These are phyloP conservation scores for Neospermospora avenae DNA, from an alignment of 2,329 filamentous ascomycete species.

Conservation along the genomic window DNA sequence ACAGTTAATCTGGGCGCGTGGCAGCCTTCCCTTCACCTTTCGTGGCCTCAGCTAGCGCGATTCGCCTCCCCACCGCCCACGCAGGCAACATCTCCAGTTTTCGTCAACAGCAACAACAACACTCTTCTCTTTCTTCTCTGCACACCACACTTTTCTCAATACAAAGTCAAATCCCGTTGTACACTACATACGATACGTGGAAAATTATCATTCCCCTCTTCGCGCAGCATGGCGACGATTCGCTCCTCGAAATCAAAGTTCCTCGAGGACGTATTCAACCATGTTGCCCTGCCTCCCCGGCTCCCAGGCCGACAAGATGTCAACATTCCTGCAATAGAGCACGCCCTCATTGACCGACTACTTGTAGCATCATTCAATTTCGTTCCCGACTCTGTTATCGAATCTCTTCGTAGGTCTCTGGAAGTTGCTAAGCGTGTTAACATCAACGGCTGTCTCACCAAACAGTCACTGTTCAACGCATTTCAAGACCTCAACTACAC, in stretches of 20 bases:
- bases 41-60: too few species aligned
- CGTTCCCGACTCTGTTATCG: neutral
- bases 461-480: constrained; percentile 28
- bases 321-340: constrained; percentile 9
- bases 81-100: too few species aligned
- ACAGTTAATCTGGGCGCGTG: too few species aligned
- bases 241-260: neutral
- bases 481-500: constrained; percentile 33
- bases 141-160: neutral
- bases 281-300: constrained; percentile 22
- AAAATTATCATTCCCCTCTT: neutral
- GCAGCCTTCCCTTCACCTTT: too few species aligned
- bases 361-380: constrained; percentile 7
- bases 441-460: constrained; percentile 18
- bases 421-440: constrained; percentile 15
- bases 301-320: constrained; percentile 24
- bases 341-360: constrained; percentile 9
- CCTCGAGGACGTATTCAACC: constrained; percentile 22
- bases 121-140: too few species aligned
- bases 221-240: neutral
- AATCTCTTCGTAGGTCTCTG: constrained; percentile 16
- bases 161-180: neutral
- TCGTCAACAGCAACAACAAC: too few species aligned
- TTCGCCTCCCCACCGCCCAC: too few species aligned
- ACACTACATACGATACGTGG: neutral